phyloP scores from a whole-genome alignment of 768 basidiomycete species.

The Collybia mongolica region DNA sequence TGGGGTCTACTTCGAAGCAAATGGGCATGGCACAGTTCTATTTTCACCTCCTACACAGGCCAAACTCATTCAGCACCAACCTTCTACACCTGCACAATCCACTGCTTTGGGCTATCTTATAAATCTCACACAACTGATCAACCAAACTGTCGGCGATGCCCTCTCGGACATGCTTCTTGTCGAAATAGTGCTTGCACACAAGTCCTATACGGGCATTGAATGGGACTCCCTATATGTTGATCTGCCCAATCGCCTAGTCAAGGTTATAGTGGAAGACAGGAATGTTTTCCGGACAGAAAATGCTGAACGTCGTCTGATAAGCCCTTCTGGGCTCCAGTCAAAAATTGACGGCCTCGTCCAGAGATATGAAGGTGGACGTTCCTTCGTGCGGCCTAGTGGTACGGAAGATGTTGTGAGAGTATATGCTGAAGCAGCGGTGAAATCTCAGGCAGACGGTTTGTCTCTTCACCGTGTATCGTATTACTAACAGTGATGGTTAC shows the following conservation, averaged over 20 bases:
- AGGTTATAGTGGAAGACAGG: constrained; percentile 84
- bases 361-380: constrained; percentile 79
- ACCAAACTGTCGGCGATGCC: constrained; percentile 98
- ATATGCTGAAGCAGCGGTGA: constrained; percentile 86
- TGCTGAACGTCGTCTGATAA: constrained; percentile 87
- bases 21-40: constrained; percentile 96
- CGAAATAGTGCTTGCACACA: constrained; percentile 87
- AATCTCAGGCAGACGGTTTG: constrained; percentile 81
- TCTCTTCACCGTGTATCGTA: constrained; percentile 8
- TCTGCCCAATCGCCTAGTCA: constrained; percentile 92
- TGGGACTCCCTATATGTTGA: constrained; percentile 96
- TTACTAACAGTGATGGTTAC: constrained; percentile 1
- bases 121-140: constrained; percentile 83
- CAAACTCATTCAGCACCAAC: constrained; percentile 58
- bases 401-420: constrained; percentile 98
- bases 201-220: constrained; percentile 75
- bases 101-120: constrained; percentile 76
- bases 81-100: constrained; percentile 80
- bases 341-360: constrained; percentile 80
- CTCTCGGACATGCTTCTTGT: constrained; percentile 95
- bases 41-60: constrained; percentile 80
- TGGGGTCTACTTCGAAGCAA: constrained; percentile 99
- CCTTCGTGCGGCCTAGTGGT: constrained; percentile 95
- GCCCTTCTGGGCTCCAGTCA: constrained; percentile 75
- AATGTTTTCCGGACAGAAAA: constrained; percentile 87